Evolutionary conservation across 2,329 filamentous ascomycete genomes (phyloP).

Genomic region (Trichoderma sp.): DNA sequence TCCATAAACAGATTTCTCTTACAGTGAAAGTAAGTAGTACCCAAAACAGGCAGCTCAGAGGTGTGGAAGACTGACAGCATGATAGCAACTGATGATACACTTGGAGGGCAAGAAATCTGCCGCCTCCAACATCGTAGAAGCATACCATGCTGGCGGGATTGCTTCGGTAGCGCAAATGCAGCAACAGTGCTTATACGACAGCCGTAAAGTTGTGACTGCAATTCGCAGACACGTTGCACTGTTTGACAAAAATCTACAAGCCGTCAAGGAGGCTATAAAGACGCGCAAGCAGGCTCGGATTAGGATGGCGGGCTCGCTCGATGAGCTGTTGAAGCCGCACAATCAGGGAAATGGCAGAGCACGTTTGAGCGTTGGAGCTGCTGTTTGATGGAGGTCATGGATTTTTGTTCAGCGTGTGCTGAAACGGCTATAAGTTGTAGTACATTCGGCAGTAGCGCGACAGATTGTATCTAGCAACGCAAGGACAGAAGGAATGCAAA

Average conservation of each 20-base stretch:
- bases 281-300: constrained; percentile 18
- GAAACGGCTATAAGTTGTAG: neutral
- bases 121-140: constrained; percentile 31
- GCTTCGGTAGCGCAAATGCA: constrained; percentile 34
- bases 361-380: constrained; percentile 32
- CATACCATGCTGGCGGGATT: constrained; percentile 33
- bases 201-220: constrained; percentile 26
- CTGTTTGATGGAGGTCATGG: constrained; percentile 2
- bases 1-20: neutral
- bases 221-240: constrained; percentile 31
- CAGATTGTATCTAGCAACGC: neutral
- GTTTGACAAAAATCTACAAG: constrained; percentile 30
- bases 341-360: constrained; percentile 32
- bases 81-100: constrained; percentile 34
- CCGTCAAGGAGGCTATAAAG: constrained; percentile 28
- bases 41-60: neutral
- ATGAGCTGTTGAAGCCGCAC: constrained; percentile 30
- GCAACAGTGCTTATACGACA: constrained; percentile 34
- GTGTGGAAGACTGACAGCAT: constrained; percentile 8
- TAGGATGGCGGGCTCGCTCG: constrained; percentile 24
- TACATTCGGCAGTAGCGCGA: neutral
- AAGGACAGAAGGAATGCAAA: neutral
- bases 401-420: neutral
- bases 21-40: constrained; percentile 36
- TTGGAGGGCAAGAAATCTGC: constrained; percentile 34